Conservation (phyloP, 108 stramenopile species). For the Epithemia pelagica region DNA sequence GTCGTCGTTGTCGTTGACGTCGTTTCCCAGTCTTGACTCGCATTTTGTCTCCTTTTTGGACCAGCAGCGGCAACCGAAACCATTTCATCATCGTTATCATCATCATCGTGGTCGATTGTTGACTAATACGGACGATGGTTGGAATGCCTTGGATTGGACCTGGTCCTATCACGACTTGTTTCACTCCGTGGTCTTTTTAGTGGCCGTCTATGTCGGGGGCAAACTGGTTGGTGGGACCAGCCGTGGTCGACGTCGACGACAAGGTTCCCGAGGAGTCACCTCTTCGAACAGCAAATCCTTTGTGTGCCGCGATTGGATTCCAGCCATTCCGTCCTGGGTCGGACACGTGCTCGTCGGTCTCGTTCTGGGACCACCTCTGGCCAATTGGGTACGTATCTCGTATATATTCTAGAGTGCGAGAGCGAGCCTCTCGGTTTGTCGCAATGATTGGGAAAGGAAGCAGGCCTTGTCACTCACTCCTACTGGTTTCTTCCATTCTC, state of each 20-base stretch:
- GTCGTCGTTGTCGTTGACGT: neutral
- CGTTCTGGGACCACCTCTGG: slow-evolving; percentile 42
- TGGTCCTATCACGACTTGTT: neutral
- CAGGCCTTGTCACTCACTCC: no score
- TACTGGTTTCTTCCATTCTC: no score
- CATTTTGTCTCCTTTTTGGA: no score
- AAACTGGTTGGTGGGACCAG: neutral
- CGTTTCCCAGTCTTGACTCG: neutral
- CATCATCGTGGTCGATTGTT: neutral
- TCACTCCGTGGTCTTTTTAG: neutral
- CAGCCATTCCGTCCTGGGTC: slow-evolving; percentile 41
- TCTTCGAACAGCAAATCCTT: no score
- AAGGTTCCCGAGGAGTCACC: no score
- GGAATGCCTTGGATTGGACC: neutral
- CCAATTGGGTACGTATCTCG: slow-evolving; percentile 37
- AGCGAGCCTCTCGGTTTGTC: no score
- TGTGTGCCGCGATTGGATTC: no score
- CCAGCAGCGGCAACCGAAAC: no score
- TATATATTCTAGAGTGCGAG: no score
- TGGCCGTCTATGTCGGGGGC: neutral
- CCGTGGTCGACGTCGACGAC: neutral
- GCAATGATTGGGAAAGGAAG: no score
- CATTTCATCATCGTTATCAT: neutral
- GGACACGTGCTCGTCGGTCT: slow-evolving; percentile 51
- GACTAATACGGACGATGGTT: neutral